Conservation (phyloP, 2,329 filamentous ascomycete species). For the Diaporthe caulivora region DNA sequence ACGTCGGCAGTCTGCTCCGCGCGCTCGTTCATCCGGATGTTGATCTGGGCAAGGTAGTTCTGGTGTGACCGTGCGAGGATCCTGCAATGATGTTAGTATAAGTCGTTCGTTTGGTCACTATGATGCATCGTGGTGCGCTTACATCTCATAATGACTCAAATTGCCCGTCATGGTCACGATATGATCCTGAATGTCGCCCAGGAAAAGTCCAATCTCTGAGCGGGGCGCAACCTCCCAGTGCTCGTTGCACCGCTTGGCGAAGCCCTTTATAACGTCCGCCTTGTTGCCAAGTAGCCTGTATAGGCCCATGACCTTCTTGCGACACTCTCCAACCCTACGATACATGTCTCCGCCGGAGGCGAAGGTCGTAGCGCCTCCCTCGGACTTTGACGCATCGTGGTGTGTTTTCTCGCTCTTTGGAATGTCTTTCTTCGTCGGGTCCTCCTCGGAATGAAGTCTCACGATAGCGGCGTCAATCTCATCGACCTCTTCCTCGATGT, state of each 20-base stretch:
- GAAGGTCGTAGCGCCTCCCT: slow-evolving; percentile 52
- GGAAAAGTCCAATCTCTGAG: slow-evolving; percentile 95
- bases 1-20: slow-evolving; percentile 97
- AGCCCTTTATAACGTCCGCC: slow-evolving; percentile 98
- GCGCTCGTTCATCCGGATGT: slow-evolving; percentile 98
- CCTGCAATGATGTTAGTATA: slow-evolving; percentile 56
- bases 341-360: slow-evolving; percentile 84
- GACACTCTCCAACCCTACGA: slow-evolving; percentile 89
- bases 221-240: slow-evolving; percentile 96
- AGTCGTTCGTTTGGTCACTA: slow-evolving; percentile 39
- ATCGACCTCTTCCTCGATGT: slow-evolving; percentile 95
- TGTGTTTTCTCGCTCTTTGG: slow-evolving; percentile 48
- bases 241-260: slow-evolving; percentile 98
- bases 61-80: slow-evolving; percentile 91
- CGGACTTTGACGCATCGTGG: slow-evolving; percentile 54
- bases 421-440: slow-evolving; percentile 55
- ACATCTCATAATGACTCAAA: slow-evolving; percentile 96
- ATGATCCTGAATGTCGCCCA: slow-evolving; percentile 98
- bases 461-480: slow-evolving; percentile 95
- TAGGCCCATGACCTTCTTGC: slow-evolving; percentile 97
- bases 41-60: slow-evolving; percentile 99
- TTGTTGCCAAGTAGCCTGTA: slow-evolving; percentile 96
- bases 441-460: slow-evolving; percentile 76
- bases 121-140: slow-evolving; percentile 49
- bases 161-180: slow-evolving; percentile 99